Conservation (phyloP, 2,329 filamentous ascomycete species). For the Rhynchosporium graminicola region DNA sequence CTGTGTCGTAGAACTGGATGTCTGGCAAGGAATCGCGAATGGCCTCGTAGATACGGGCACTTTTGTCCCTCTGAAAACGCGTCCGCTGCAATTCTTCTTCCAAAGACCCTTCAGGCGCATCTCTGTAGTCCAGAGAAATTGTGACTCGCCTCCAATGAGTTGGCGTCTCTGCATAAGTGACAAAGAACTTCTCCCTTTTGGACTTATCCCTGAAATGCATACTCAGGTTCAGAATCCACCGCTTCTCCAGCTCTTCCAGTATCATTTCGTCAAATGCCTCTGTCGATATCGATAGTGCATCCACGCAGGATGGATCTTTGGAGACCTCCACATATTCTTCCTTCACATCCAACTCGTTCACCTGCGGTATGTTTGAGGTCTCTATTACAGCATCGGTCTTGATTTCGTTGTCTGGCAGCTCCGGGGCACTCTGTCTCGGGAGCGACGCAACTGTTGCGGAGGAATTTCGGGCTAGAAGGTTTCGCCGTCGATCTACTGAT, state of each 20-base stretch:
- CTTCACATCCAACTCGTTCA: slow-evolving; percentile 29
- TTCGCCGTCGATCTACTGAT: slow-evolving; percentile 58
- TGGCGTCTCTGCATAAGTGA: slow-evolving; percentile 84
- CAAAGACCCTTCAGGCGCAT: slow-evolving; percentile 76
- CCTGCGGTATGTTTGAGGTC: slow-evolving; percentile 21
- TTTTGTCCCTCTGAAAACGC: slow-evolving; percentile 88
- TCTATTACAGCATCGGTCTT: slow-evolving; percentile 30
- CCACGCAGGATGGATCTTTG: slow-evolving; percentile 32
- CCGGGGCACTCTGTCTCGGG: slow-evolving; percentile 38
- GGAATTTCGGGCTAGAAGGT: slow-evolving; percentile 30
- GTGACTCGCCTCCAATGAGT: slow-evolving; percentile 85
- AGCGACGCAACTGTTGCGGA: slow-evolving; percentile 28
- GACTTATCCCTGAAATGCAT: slow-evolving; percentile 97
- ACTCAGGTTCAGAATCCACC: slow-evolving; percentile 95
- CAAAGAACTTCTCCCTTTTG: slow-evolving; percentile 94
- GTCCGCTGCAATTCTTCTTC: slow-evolving; percentile 79
- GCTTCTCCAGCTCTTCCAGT: slow-evolving; percentile 78
- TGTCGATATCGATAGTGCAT: slow-evolving; percentile 37
- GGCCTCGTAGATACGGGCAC: slow-evolving; percentile 87
- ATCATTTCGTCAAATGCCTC: slow-evolving; percentile 61
- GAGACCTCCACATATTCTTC: slow-evolving; percentile 37
- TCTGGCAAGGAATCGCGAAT: slow-evolving; percentile 90
- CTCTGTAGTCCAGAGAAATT: slow-evolving; percentile 88
- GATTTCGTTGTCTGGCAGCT: slow-evolving; percentile 34
- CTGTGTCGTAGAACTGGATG: slow-evolving; percentile 94